These are phyloP conservation scores for Tetradesmus obliquus DNA, from an alignment of 139 green algal species.

Conservation along the genomic window DNA sequence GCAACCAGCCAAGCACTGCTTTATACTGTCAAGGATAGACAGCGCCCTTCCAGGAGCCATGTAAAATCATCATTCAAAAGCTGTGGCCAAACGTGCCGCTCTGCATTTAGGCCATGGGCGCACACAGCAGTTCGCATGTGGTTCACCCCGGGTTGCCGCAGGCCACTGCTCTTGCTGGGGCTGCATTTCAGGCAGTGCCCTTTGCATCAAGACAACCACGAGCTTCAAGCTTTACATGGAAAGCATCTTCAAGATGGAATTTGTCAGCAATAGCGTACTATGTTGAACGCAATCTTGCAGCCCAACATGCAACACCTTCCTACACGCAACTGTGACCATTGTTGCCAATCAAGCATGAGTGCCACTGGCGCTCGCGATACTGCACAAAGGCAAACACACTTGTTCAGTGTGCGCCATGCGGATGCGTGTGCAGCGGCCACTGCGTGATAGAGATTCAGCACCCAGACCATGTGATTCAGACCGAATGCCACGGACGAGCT, in stretches of 20 bases:
- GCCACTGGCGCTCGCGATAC: background rate
- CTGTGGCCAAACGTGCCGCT: background rate
- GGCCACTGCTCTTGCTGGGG: background rate
- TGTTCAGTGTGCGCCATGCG: background rate
- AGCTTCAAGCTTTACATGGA: background rate
- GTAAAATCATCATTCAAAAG: background rate
- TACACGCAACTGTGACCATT: no score
- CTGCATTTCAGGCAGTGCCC: no score
- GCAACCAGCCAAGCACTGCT: no score
- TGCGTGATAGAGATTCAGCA: no score
- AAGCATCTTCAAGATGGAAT: background rate
- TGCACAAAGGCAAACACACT: background rate
- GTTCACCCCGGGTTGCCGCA: background rate
- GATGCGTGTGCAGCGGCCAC: no score
- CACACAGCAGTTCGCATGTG: background rate
- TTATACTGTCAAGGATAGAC: no score
- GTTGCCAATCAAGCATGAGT: background rate
- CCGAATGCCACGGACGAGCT: no score
- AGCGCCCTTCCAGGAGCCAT: no score
- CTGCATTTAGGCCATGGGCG: no score
- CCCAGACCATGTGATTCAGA: no score
- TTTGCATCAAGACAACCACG: no score
- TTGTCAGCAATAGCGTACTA: background rate
- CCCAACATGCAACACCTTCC: background rate
- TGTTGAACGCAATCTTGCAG: background rate